Evolutionary conservation across 164 flowering plant species (phyloP), one percentile per base, ranked within the genome.

Genomic region (Pachysandra terminalis): DNA sequence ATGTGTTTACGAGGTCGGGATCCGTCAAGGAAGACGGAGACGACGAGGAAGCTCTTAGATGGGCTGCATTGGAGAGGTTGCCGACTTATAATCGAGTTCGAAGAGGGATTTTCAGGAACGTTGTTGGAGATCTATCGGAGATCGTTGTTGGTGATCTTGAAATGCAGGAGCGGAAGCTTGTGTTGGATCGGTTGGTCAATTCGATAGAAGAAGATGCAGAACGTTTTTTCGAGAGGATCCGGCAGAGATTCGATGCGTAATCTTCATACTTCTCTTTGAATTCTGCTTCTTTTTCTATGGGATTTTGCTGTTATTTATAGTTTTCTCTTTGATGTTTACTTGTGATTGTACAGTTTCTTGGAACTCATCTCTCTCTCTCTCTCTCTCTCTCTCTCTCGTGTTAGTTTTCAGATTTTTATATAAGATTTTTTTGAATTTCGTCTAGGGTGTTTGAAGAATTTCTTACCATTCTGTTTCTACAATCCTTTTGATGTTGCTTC

Each of bases 31-130:
- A 89, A 66, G 87, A 75, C 0, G 85, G 73, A 0, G 88, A 82
- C 13, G 98, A 94, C 28, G 98, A 91, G 82, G 91, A 87, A 78
- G 98, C 88, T 37, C 79, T 95, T 9, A 68, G 81, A 41, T 95
- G 97, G 98, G 98, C 97, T n/a, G 98, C 96, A 64, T 74, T 95
- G 68, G 93, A 95, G 85, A 69, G 98, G 71, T 75, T 95, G 41
- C 98, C 97, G 19, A 92, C 98, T 12, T 90, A 86, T 69, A 69
- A 68, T 13, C 80, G 98, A 6, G 91, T 81, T 3, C 83, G 97
- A 37, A 75, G 84, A 48, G 98, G 98, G 6, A 81, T 92, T 59
- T 90, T 95, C 75, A 75, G 70, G 71, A 78, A 89, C 69, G 23
- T 85, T 19, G 79, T 72, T 56, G 98, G 98, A 9, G 94, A 87